These are phyloP conservation scores for Microdochium bolleyi DNA, from an alignment of 2,329 filamentous ascomycete genomes.

Conservation along the genomic window DNA sequence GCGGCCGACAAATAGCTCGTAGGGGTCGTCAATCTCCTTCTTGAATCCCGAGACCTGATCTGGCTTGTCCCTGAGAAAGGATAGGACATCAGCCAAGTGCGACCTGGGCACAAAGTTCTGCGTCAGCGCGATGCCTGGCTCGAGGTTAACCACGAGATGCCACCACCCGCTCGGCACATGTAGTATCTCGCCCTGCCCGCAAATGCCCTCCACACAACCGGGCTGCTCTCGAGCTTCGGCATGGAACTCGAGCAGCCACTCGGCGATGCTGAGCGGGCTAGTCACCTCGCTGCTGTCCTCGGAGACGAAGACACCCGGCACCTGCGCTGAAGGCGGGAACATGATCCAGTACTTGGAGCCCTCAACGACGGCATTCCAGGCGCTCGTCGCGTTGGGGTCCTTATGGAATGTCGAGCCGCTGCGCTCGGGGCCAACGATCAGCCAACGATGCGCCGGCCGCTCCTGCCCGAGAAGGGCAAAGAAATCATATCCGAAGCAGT, in stretches of 20 bases:
- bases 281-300: constrained; percentile 89
- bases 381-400: constrained; percentile 63
- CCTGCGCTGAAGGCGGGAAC: constrained; percentile 74
- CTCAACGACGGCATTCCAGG: constrained; percentile 89
- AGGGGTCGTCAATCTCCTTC: constrained; percentile 63
- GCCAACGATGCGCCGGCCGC: constrained; percentile 82
- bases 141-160: constrained; percentile 88
- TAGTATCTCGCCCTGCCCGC: constrained; percentile 73
- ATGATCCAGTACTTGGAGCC: constrained; percentile 98
- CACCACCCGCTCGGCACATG: constrained; percentile 96
- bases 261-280: constrained; percentile 88
- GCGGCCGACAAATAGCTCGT: constrained; percentile 63
- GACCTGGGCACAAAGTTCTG: constrained; percentile 87
- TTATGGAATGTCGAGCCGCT: constrained; percentile 96
- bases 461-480: constrained; percentile 72
- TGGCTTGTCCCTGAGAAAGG: constrained; percentile 72
- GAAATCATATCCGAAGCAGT: constrained; percentile 79
- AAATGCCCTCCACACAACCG: constrained; percentile 81
- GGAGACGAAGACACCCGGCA: constrained; percentile 86
- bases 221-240: constrained; percentile 66
- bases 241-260: constrained; percentile 90
- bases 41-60: constrained; percentile 85
- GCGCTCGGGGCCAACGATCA: constrained; percentile 80
- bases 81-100: constrained; percentile 66
- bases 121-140: constrained; percentile 78